Conservation (phyloP, 495 filamentous ascomycete genomes). For the Penicillium malachiteum region DNA sequence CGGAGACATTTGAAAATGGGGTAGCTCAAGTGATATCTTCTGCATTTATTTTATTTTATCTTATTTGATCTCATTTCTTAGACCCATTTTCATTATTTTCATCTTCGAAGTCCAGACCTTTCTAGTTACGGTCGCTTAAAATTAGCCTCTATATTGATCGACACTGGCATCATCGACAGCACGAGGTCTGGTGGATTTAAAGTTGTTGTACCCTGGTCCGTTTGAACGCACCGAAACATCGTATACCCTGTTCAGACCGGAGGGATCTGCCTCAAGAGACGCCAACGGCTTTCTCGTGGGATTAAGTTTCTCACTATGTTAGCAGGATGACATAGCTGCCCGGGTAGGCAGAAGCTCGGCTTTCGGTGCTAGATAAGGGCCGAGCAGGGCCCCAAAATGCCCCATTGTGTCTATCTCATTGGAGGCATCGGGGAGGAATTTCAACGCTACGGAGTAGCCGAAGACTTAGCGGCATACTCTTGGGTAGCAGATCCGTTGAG, state of each 20-base stretch:
- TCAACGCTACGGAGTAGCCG: background rate
- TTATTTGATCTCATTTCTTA: background rate
- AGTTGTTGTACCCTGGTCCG: constrained; percentile 28
- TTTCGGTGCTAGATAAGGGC: background rate
- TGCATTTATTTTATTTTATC: background rate
- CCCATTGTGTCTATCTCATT: background rate
- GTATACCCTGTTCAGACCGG: constrained; percentile 19
- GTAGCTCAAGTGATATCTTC: background rate
- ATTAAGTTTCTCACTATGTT: background rate
- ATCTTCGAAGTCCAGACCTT: background rate
- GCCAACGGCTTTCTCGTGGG: constrained; percentile 20
- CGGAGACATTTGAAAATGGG: background rate
- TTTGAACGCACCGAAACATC: constrained; percentile 19
- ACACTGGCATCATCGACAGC: background rate
- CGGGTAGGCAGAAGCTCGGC: background rate
- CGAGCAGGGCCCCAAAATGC: background rate
- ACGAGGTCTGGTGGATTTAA: constrained; percentile 11
- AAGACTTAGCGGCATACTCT: no score
- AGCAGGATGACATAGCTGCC: background rate
- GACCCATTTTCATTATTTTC: background rate
- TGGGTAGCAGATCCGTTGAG: background rate
- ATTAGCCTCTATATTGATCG: background rate
- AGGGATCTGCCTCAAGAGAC: constrained; percentile 23
- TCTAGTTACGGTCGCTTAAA: background rate
- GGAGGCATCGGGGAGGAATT: background rate